Percentiles rank a stretch among this genome's conserved stretches.
Evolutionary conservation across 2,329 filamentous ascomycete genomes (phyloP).

Genomic region (Aspergillus fructus): DNA sequence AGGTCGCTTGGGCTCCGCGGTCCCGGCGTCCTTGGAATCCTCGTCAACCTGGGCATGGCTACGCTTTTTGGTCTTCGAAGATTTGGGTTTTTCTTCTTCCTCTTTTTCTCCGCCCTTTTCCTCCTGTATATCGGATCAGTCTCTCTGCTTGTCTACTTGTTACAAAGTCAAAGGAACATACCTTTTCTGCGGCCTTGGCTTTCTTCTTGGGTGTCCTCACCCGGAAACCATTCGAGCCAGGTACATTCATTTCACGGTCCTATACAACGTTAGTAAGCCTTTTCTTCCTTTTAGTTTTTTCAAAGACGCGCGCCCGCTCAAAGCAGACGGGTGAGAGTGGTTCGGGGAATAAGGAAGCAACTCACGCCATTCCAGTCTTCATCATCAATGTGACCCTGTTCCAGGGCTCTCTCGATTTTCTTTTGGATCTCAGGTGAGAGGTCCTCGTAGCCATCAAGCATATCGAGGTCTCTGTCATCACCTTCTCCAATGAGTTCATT

Average conservation of each 20-base stretch:
- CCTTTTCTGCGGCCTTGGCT: conserved; percentile 12
- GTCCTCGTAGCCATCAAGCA: conserved; percentile 80
- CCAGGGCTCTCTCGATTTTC: conserved; percentile 71
- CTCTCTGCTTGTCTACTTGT: not conserved
- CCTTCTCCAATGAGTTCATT: conserved; percentile 46
- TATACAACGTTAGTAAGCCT: conserved; percentile 35
- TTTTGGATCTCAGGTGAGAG: conserved; percentile 66
- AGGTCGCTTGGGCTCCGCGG: conserved; percentile 18
- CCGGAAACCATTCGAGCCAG: conserved; percentile 65
- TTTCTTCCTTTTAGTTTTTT: too few species aligned
- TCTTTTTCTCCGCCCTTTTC: conserved; percentile 18
- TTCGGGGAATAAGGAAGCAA: conserved; percentile 5
- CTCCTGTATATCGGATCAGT: conserved; percentile 9
- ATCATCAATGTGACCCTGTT: conserved; percentile 76
- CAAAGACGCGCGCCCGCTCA: not conserved
- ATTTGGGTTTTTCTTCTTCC: conserved; percentile 18
- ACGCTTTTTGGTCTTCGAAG: conserved; percentile 14
- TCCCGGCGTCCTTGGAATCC: conserved; percentile 10
- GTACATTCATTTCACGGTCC: conserved; percentile 73
- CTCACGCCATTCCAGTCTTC: conserved; percentile 88
- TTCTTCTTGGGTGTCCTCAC: conserved; percentile 27
- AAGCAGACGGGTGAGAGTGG: not conserved
- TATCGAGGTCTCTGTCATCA: conserved; percentile 58
- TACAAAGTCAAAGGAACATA: conserved; percentile 17
- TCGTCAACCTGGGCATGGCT: not conserved